These are phyloP conservation scores for Boletus semigastroideus DNA, from an alignment of 1,284 basidiomycete genomes.

Conservation along the genomic window DNA sequence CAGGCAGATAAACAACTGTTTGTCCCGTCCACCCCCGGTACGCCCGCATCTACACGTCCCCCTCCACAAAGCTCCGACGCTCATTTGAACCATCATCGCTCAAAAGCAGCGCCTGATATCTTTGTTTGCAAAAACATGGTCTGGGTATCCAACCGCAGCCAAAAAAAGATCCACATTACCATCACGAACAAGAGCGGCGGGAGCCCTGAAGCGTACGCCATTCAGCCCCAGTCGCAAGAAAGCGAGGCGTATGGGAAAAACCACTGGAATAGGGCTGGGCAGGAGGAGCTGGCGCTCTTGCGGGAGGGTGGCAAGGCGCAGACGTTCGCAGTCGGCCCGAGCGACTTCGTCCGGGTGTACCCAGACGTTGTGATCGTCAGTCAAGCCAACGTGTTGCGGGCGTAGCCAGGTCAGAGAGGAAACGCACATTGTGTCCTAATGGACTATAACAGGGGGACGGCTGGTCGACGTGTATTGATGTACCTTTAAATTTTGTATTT, in stretches of 20 bases:
- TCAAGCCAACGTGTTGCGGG: slow-evolving; percentile 3
- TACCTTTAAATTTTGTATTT: too few relatives aligned
- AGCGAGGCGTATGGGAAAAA: slow-evolving; percentile 1
- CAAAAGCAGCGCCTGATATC: neutral
- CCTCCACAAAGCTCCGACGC: too few relatives aligned
- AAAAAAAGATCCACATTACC: neutral
- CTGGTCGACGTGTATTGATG: too few relatives aligned
- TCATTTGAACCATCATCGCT: neutral
- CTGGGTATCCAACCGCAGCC: slow-evolving; percentile 17
- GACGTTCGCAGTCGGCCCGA: slow-evolving; percentile 6
- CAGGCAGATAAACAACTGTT: neutral
- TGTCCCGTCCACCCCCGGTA: too few relatives aligned
- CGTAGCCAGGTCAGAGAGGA: too few relatives aligned
- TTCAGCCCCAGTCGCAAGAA: neutral
- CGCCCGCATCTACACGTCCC: neutral
- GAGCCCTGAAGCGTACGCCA: neutral
- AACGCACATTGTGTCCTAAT: too few relatives aligned
- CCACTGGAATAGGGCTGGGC: slow-evolving; percentile 8
- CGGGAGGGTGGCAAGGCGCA: slow-evolving; percentile 12
- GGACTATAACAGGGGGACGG: too few relatives aligned
- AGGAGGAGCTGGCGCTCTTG: slow-evolving; percentile 8
- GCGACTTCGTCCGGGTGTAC: slow-evolving; percentile 16
- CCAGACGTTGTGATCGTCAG: slow-evolving; percentile 9
- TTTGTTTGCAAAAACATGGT: slow-evolving; percentile 6
- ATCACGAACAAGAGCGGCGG: slow-evolving; percentile 11